These are phyloP conservation scores for Penicillium goetzii DNA, from an alignment of 495 filamentous ascomycete species.

Conservation along the genomic window DNA sequence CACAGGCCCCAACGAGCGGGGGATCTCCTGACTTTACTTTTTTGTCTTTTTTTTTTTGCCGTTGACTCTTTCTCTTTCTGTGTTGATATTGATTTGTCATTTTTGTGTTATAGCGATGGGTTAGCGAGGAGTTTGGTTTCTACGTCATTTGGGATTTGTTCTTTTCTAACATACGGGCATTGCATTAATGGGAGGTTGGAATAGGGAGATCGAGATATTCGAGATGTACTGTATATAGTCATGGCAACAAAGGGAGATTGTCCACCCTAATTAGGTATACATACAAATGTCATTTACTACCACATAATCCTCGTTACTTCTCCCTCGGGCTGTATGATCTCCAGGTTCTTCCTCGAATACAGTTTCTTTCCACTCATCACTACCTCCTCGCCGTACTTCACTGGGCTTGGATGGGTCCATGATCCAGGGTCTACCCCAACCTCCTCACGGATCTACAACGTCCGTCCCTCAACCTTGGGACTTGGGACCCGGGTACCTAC, in stretches of 20 bases:
- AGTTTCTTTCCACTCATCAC: too few species aligned
- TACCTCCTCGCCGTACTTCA: background rate
- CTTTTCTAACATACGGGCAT: background rate
- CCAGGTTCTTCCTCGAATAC: background rate
- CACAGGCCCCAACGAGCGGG: constrained; percentile 19
- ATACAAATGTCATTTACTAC: background rate
- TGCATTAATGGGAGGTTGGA: background rate
- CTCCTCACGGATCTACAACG: background rate
- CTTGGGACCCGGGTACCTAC: background rate
- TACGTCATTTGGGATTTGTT: background rate
- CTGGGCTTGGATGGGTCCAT: too few species aligned
- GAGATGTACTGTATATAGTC: background rate
- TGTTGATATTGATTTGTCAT: background rate
- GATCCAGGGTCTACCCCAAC: background rate
- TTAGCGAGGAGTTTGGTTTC: constrained; percentile 11
- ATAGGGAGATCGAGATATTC: background rate
- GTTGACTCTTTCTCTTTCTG: background rate
- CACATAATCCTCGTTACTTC: background rate
- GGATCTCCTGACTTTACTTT: constrained; percentile 14
- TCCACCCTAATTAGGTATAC: background rate
- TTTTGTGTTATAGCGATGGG: constrained; percentile 2
- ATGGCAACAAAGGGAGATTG: background rate
- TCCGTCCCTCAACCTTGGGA: background rate
- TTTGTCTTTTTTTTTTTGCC: constrained; percentile 8
- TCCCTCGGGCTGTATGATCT: background rate